These are phyloP conservation scores for Bertia moriformis DNA, from an alignment of 2,329 filamentous ascomycete species.

Conservation along the genomic window DNA sequence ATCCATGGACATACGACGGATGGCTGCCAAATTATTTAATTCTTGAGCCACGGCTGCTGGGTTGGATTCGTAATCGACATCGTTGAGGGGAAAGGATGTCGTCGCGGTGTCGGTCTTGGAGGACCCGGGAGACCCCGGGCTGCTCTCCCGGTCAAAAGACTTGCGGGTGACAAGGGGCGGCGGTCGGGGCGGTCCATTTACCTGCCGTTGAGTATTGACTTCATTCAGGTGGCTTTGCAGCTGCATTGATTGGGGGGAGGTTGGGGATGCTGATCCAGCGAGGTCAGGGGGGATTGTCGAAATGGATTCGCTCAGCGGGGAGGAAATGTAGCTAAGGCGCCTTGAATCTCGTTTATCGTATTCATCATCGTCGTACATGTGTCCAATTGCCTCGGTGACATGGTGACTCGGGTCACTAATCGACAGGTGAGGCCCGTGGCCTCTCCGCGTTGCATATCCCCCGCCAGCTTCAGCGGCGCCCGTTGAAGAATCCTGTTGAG, in stretches of 20 bases:
- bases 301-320: slow-evolving; percentile 23
- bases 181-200: slow-evolving; percentile 7
- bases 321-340: slow-evolving; percentile 43
- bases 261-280: slow-evolving; percentile 13
- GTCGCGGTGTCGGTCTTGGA: slow-evolving; percentile 35
- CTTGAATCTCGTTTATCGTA: slow-evolving; percentile 35
- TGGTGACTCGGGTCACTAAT: slow-evolving; percentile 61
- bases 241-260: background rate
- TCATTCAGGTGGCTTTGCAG: background rate
- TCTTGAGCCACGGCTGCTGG: slow-evolving; percentile 60
- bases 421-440: slow-evolving; percentile 15
- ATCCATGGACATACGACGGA: slow-evolving; percentile 67
- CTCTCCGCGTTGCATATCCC: slow-evolving; percentile 14
- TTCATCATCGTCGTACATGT: slow-evolving; percentile 50
- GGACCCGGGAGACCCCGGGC: slow-evolving; percentile 20
- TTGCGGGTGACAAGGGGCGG: slow-evolving; percentile 18
- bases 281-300: slow-evolving; percentile 8
- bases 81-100: slow-evolving; percentile 51
- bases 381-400: slow-evolving; percentile 62
- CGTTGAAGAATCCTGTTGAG: no score
- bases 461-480: slow-evolving; percentile 17
- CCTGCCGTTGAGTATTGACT: background rate
- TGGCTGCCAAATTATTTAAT: slow-evolving; percentile 58
- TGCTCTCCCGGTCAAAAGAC: slow-evolving; percentile 7
- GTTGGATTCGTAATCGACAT: slow-evolving; percentile 62